Evolutionary conservation across 768 basidiomycete genomes (phyloP).

Genomic region (Panellus pusillus): DNA sequence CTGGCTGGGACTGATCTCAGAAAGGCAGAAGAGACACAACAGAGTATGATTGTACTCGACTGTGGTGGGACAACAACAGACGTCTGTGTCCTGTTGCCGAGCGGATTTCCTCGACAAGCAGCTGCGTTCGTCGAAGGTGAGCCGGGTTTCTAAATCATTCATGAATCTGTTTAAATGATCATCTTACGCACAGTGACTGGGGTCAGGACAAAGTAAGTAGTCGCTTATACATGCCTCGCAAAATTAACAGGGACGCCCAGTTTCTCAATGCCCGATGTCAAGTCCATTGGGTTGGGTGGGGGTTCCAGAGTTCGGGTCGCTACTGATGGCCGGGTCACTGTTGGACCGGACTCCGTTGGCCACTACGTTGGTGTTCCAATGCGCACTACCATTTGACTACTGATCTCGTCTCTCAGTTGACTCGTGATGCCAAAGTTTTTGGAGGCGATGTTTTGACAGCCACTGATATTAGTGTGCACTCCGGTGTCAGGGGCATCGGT

Average conservation of each 20-base stretch:
- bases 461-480: constrained; percentile 55
- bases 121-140: constrained; percentile 54
- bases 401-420: constrained; percentile 23
- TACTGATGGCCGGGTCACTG: constrained; percentile 39
- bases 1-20: constrained; percentile 41
- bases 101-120: constrained; percentile 63
- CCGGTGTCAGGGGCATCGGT: constrained; percentile 22
- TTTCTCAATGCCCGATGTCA: constrained; percentile 59
- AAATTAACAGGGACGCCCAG: constrained; percentile 8
- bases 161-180: not conserved
- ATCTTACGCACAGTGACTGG: constrained; percentile 42
- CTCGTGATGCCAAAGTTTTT: constrained; percentile 52
- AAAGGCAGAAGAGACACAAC: constrained; percentile 5
- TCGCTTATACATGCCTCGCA: not conserved
- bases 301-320: constrained; percentile 51
- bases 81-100: constrained; percentile 59
- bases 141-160: not conserved
- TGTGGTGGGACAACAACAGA: constrained; percentile 69
- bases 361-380: constrained; percentile 31
- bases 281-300: constrained; percentile 63
- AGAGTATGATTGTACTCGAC: constrained; percentile 53
- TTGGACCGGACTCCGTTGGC: constrained; percentile 70
- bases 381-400: constrained; percentile 23
- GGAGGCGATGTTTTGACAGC: constrained; percentile 58
- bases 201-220: constrained; percentile 54